A percentile compares a stretch with the other conserved stretches of the same genome.
Conservation (phyloP, 1,284 basidiomycete genomes). For the Sanghuangporus sanghuang region DNA sequence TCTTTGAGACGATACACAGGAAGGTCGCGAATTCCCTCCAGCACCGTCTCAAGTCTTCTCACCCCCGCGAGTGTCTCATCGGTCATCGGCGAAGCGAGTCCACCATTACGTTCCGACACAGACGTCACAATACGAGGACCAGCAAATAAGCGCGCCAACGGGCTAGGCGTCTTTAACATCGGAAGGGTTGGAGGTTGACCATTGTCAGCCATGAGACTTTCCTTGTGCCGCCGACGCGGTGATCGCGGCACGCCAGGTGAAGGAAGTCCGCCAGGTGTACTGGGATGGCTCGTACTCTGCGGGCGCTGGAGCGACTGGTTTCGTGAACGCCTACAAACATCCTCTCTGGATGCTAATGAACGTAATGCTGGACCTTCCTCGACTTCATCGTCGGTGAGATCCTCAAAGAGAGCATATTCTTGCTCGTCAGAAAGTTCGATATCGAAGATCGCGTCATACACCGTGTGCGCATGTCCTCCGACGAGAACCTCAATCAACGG, state of each 20-base stretch:
- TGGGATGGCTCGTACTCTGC: neutral
- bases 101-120: slow-evolving; percentile 12
- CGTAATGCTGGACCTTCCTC: slow-evolving; percentile 34
- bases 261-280: neutral
- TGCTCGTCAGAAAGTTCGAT: slow-evolving; percentile 49
- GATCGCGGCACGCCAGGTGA: slow-evolving; percentile 7
- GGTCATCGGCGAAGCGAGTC: slow-evolving; percentile 21
- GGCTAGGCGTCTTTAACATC: slow-evolving; percentile 39
- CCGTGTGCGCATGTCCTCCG: slow-evolving; percentile 54
- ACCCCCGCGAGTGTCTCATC: slow-evolving; percentile 35
- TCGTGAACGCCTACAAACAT: slow-evolving; percentile 19
- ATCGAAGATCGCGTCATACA: slow-evolving; percentile 76
- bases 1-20: slow-evolving; percentile 63
- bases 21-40: slow-evolving; percentile 57
- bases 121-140: slow-evolving; percentile 22
- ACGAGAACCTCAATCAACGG: slow-evolving; percentile 69
- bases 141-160: slow-evolving; percentile 47
- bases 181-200: slow-evolving; percentile 21
- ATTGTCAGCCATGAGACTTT: neutral
- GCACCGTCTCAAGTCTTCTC: slow-evolving; percentile 49
- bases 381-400: slow-evolving; percentile 40
- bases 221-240: slow-evolving; percentile 7
- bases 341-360: slow-evolving; percentile 40
- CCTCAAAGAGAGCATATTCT: slow-evolving; percentile 31
- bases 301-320: slow-evolving; percentile 8